Percentiles rank a stretch among this genome's conserved stretches.
Conservation (phyloP, 139 green algal genomes). For the Picochlorum sp. region DNA sequence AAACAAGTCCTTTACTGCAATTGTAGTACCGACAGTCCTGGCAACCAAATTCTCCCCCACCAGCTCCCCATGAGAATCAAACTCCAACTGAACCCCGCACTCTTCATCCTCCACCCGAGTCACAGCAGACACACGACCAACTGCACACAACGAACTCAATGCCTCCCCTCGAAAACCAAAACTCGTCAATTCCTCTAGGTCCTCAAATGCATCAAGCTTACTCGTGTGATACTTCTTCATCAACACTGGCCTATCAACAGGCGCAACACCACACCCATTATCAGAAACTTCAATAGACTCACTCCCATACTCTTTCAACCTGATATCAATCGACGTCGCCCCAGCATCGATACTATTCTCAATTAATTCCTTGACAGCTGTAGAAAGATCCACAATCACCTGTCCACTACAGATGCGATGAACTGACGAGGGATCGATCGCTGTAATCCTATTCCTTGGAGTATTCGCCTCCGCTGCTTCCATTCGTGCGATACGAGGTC, state of each 20-base stretch:
- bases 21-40: conserved; percentile 77
- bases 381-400: conserved; percentile 83
- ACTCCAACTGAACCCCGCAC: conserved; percentile 51
- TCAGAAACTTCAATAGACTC: conserved; percentile 90
- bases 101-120: conserved; percentile 65
- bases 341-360: conserved; percentile 95
- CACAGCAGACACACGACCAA: conserved; percentile 59
- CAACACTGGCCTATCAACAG: conserved; percentile 59
- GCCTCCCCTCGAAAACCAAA: conserved; percentile 97
- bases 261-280: conserved; percentile 77
- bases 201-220: conserved; percentile 76
- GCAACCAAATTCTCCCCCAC: conserved; percentile 27
- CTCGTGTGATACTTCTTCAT: conserved; percentile 93
- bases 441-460: conserved; percentile 30
- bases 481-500: too few relatives aligned
- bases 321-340: conserved; percentile 81
- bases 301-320: conserved; percentile 76
- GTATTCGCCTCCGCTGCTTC: background rate
- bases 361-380: conserved; percentile 87
- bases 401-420: conserved; percentile 82
- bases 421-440: conserved; percentile 55
- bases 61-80: conserved; percentile 49
- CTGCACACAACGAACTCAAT: conserved; percentile 81
- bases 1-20: conserved; percentile 80
- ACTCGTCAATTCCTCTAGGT: conserved; percentile 73